Evolutionary conservation across 2,329 filamentous ascomycete genomes (phyloP).

Genomic region (Ophiostoma himal-ulmi): DNA sequence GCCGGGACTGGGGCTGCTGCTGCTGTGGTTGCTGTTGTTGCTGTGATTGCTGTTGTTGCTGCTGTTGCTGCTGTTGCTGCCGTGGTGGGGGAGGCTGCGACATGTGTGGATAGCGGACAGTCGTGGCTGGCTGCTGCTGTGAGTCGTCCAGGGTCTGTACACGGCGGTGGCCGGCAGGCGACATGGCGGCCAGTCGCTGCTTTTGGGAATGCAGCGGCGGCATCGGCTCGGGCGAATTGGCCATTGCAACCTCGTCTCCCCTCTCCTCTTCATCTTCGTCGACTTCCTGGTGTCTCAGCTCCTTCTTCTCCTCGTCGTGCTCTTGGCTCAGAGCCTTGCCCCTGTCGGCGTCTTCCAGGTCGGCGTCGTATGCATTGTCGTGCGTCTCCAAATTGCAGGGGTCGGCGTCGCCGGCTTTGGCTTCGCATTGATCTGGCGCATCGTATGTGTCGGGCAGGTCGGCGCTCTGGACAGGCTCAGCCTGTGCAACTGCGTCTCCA

Average conservation of each 20-base stretch:
- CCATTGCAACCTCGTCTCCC: background rate
- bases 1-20: background rate
- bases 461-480: background rate
- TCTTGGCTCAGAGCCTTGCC: background rate
- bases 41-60: background rate
- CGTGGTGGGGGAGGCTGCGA: slow-evolving; percentile 5
- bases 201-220: slow-evolving; percentile 6
- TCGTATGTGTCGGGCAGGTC: background rate
- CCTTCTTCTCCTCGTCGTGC: background rate
- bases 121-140: background rate
- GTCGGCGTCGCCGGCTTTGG: background rate
- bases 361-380: background rate
- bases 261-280: background rate
- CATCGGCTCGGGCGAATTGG: background rate
- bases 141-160: slow-evolving; percentile 4
- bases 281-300: background rate
- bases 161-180: slow-evolving; percentile 10
- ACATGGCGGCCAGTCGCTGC: background rate
- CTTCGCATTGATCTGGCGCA: background rate
- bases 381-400: background rate
- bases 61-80: slow-evolving; percentile 7
- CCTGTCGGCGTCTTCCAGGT: background rate
- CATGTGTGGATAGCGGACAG: background rate
- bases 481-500: background rate
- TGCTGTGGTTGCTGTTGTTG: background rate